Conservation (phyloP, 2,329 filamentous ascomycete genomes). For the Penicillium oxalicum region DNA sequence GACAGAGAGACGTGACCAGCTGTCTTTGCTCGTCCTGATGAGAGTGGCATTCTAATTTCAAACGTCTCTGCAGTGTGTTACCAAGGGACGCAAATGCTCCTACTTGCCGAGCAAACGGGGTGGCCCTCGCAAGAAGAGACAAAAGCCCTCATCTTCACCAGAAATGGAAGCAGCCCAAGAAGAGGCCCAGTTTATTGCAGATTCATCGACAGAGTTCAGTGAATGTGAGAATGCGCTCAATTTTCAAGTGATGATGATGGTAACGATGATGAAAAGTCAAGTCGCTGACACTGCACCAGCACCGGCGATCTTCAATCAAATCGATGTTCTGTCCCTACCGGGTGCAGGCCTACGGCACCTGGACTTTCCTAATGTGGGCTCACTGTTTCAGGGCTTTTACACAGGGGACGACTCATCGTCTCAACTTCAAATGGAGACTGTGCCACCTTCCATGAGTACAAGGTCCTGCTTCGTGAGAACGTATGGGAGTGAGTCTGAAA, state of each 20-base stretch:
- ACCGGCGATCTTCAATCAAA: constrained; percentile 35
- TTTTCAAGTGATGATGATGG: not conserved
- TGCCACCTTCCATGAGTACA: constrained; percentile 23
- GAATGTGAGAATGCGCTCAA: constrained; percentile 24
- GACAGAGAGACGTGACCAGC: not conserved
- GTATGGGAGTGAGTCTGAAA: constrained; percentile 38
- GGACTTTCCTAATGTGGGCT: constrained; percentile 35
- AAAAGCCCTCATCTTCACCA: constrained; percentile 19
- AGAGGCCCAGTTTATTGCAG: constrained; percentile 16
- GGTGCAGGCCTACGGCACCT: constrained; percentile 37
- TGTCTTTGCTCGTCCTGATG: not conserved
- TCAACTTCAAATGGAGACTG: constrained; percentile 24
- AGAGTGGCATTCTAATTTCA: constrained; percentile 6
- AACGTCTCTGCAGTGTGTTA: constrained; percentile 29
- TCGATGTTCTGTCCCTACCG: constrained; percentile 37
- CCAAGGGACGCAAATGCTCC: constrained; percentile 37
- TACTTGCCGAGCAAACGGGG: constrained; percentile 42
- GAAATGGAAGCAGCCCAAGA: constrained; percentile 18
- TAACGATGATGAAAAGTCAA: not conserved
- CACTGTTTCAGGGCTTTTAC: constrained; percentile 36
- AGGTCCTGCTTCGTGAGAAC: constrained; percentile 31
- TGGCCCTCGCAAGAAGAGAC: constrained; percentile 40
- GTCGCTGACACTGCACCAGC: constrained; percentile 22
- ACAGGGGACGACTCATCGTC: constrained; percentile 19
- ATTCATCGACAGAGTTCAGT: constrained; percentile 26